A percentile compares a stretch with the other conserved stretches of the same genome.
Conservation (phyloP, 495 filamentous ascomycete species). For the Stereocaulon alpinum region DNA sequence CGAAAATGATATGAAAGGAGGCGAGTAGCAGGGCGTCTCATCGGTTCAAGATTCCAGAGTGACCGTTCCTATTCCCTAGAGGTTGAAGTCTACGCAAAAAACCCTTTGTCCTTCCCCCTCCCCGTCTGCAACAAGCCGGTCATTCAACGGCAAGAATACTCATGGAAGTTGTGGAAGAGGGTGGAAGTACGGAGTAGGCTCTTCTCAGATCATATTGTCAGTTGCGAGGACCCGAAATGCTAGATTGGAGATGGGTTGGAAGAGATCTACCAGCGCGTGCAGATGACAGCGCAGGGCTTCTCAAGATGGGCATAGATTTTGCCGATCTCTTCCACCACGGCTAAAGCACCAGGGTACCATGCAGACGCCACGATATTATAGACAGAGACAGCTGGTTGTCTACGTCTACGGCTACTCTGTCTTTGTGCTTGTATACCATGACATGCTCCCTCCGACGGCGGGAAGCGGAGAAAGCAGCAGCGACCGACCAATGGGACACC, state of each 20-base stretch:
- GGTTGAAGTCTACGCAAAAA: neutral
- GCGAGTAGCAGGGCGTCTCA: neutral
- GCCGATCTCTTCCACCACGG: conserved; percentile 2
- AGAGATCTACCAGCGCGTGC: neutral
- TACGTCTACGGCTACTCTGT: too few relatives aligned
- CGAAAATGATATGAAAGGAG: neutral
- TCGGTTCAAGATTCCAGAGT: neutral
- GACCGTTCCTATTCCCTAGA: neutral
- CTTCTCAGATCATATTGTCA: neutral
- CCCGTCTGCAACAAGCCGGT: neutral
- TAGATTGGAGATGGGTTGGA: neutral
- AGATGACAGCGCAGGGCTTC: neutral
- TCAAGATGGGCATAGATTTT: neutral
- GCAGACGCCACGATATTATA: neutral
- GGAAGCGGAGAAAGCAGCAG: too few relatives aligned
- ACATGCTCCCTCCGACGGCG: too few relatives aligned
- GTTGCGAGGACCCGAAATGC: neutral
- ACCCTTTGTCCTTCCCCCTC: neutral
- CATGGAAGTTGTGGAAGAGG: neutral
- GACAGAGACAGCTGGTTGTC: too few relatives aligned
- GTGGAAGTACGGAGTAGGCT: neutral
- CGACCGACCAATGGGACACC: too few relatives aligned
- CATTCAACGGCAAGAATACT: neutral
- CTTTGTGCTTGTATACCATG: too few relatives aligned
- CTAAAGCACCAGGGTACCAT: neutral